These are phyloP conservation scores for Escallonia rubra DNA, from an alignment of 129 eudicot genomes.

Conservation along the genomic window DNA sequence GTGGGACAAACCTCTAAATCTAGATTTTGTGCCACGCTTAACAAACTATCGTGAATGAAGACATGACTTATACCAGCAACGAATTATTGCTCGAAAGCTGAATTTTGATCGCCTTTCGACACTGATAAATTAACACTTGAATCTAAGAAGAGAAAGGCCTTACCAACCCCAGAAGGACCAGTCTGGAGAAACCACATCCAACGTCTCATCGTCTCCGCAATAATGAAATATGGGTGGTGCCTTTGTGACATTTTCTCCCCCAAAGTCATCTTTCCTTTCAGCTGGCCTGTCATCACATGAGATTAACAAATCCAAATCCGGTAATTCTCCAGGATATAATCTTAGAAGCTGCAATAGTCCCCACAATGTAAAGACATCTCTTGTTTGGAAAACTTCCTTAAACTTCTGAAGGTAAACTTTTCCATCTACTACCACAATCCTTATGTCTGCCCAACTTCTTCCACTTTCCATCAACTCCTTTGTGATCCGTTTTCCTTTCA, in stretches of 20 bases:
- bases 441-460: conserved; percentile 28
- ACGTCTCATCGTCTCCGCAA: conserved; percentile 45
- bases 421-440: conserved; percentile 42
- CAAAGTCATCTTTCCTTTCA: conserved; percentile 22
- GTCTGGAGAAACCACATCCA: conserved; percentile 54
- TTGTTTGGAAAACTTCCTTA: conserved; percentile 39
- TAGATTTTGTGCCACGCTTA: too few relatives aligned
- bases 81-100: too few relatives aligned
- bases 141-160: not conserved
- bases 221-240: conserved; percentile 57
- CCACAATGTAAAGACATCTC: conserved; percentile 59
- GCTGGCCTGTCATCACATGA: conserved; percentile 48
- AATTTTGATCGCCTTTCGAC: too few relatives aligned
- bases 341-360: conserved; percentile 51
- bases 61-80: too few relatives aligned
- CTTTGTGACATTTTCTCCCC: conserved; percentile 18
- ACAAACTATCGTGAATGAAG: too few relatives aligned
- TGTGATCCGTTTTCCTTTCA: conserved; percentile 47
- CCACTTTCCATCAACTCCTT: conserved; percentile 48
- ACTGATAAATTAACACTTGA: too few relatives aligned
- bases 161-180: conserved; percentile 83
- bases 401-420: conserved; percentile 38
- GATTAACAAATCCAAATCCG: conserved; percentile 54
- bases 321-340: conserved; percentile 47
- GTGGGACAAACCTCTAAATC: too few relatives aligned